Conservation (phyloP, 1,284 basidiomycete genomes). For the Ustilago bromivora region DNA sequence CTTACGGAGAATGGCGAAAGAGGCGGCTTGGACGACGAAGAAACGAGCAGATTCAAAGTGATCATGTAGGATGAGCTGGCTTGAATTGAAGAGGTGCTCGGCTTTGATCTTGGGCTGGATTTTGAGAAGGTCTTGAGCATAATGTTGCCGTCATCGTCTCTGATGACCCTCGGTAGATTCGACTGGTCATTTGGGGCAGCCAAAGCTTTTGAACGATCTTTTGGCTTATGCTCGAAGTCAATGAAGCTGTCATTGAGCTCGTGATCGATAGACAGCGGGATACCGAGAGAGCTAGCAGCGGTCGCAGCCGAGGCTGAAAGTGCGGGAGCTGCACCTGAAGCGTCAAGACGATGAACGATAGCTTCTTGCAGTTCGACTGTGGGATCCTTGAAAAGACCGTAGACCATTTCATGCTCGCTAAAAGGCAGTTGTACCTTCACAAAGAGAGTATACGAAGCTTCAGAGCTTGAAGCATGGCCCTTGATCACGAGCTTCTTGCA, state of each 20-base stretch:
- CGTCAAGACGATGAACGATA: conserved; percentile 37
- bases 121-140: conserved; percentile 6
- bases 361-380: conserved; percentile 26
- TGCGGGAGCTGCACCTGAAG: conserved; percentile 37
- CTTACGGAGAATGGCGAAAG: conserved; percentile 23
- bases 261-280: conserved; percentile 37
- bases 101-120: conserved; percentile 24
- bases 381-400: conserved; percentile 18
- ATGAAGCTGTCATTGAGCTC: conserved; percentile 36
- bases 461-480: conserved; percentile 33
- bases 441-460: conserved; percentile 41
- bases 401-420: background rate
- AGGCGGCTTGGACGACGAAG: conserved; percentile 24
- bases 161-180: conserved; percentile 15
- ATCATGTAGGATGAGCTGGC: conserved; percentile 26
- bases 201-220: background rate
- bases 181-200: background rate
- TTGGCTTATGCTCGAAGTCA: conserved; percentile 7
- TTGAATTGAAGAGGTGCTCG: background rate
- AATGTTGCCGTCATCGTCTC: conserved; percentile 14
- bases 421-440: conserved; percentile 33
- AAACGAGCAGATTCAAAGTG: conserved; percentile 21
- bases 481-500: conserved; percentile 52
- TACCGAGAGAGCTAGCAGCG: conserved; percentile 35
- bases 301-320: conserved; percentile 40